Base-by-base conservation (phyloP, 2,329 filamentous ascomycete genomes). In the Didymella pinodella region DNA sequence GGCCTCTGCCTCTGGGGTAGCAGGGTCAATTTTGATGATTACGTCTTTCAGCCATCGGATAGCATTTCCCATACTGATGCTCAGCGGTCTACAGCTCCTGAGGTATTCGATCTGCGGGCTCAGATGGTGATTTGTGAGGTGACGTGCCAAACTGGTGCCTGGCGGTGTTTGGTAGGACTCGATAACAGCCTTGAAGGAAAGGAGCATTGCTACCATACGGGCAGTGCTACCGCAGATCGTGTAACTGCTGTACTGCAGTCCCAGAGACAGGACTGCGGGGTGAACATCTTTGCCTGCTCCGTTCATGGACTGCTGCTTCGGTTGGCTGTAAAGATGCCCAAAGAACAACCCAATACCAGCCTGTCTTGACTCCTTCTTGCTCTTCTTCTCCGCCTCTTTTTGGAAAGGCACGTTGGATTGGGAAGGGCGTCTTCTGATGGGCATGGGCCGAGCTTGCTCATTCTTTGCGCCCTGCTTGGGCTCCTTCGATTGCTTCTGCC, bases 101-200 rank as follows among this genome's bases (percentile, higher is more conserved):
- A 99, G 85, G 74, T 96, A 97, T 65, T 96, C 93, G 72, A 99
- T 97, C 78, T 99, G 95, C 36, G 93, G 92, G 71, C 93, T 95
- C 59, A 99, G 87, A 64, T 92, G 88, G 77, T 98, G 92, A 11
- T 91, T 90, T 31, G 92, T 95, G 69, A 99, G 88, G 80, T 99
- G 93, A 32, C 95, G 89, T 20, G 93, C 90, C 41, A 99, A 86
- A 40, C 93, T 93, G 57, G 89, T 93, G 40, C 90, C 90, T 26
- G 88, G 83, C 5, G 95, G 95, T 1, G 94, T 98, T 46, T 88
- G 90, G 78, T 99, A 99, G n/a, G 91, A 89, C 71, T 92, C 87
- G 63, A 99, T 94, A 63, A 98, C 92, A 81, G 90, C 88, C 76
- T 96, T 96, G 75, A 99, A 96, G 1, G 92, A 93, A 65, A 95